These are phyloP conservation scores for Pseudoturritis turrita DNA, from an alignment of 345 rosid species.

Conservation along the genomic window DNA sequence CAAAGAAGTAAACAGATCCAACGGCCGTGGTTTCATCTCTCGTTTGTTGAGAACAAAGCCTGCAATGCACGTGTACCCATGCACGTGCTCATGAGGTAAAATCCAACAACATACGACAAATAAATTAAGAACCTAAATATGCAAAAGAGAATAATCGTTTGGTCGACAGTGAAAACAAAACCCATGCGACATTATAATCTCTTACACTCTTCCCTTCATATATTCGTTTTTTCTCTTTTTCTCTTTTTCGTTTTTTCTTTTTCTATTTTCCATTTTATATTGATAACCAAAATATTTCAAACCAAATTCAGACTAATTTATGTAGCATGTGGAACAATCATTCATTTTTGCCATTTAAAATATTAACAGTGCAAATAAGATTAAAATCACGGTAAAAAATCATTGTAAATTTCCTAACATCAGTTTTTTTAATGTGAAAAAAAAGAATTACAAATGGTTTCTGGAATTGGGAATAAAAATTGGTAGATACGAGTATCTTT, in stretches of 20 bases:
- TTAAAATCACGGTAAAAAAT: not conserved
- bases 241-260: not conserved
- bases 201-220: not conserved
- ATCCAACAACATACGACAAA: slow-evolving; percentile 70
- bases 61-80: slow-evolving; percentile 41
- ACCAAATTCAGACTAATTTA: not conserved
- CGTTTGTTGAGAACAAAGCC: slow-evolving; percentile 32
- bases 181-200: slow-evolving; percentile 14
- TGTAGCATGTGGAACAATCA: not conserved
- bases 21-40: slow-evolving; percentile 24
- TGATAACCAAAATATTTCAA: not conserved
- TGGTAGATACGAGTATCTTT: slow-evolving; percentile 40
- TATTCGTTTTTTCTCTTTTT: slow-evolving; percentile 14
- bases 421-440: not conserved
- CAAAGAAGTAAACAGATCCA: slow-evolving; percentile 31
- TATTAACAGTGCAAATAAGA: not conserved
- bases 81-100: slow-evolving; percentile 43
- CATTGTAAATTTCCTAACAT: not conserved
- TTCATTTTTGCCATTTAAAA: not conserved
- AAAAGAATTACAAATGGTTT: not conserved
- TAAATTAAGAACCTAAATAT: slow-evolving; percentile 24
- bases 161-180: slow-evolving; percentile 30
- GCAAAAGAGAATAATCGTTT: slow-evolving; percentile 72
- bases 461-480: slow-evolving; percentile 12
- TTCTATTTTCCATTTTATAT: not conserved